These are phyloP conservation scores for Suillus plorans DNA, from an alignment of 768 basidiomycete genomes.

Conservation along the genomic window DNA sequence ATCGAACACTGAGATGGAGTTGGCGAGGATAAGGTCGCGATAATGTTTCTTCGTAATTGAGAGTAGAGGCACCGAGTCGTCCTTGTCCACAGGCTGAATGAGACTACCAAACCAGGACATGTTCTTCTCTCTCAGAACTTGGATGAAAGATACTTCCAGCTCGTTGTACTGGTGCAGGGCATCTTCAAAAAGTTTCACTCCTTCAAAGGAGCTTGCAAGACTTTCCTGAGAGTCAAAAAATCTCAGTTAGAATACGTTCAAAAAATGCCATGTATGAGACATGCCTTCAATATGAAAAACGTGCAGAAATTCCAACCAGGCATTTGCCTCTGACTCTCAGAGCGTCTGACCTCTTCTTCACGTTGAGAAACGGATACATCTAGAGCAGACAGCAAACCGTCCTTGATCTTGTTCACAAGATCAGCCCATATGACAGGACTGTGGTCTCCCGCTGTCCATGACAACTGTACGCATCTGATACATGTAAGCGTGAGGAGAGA, in stretches of 20 bases:
- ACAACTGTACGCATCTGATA: conserved; percentile 78
- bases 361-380: conserved; percentile 74
- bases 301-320: conserved; percentile 99
- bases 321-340: conserved; percentile 86
- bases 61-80: conserved; percentile 83
- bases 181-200: conserved; percentile 87
- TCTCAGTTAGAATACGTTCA: conserved; percentile 1
- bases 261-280: conserved; percentile 15
- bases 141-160: conserved; percentile 81
- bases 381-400: conserved; percentile 82
- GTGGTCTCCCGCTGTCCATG: conserved; percentile 69
- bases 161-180: conserved; percentile 88
- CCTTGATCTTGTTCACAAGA: conserved; percentile 84
- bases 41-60: conserved; percentile 81
- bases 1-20: conserved; percentile 92
- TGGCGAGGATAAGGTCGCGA: conserved; percentile 83
- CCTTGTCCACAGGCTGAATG: conserved; percentile 64
- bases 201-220: conserved; percentile 87
- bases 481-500: conserved; percentile 8
- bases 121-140: conserved; percentile 73
- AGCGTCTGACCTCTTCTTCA: conserved; percentile 88
- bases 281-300: conserved; percentile 92
- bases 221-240: conserved; percentile 67
- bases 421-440: conserved; percentile 88
- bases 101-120: conserved; percentile 92